Evolutionary conservation across 768 basidiomycete genomes (phyloP), one percentile per base, ranked within the genome.

Genomic region (Xanthoconium stramineum): DNA sequence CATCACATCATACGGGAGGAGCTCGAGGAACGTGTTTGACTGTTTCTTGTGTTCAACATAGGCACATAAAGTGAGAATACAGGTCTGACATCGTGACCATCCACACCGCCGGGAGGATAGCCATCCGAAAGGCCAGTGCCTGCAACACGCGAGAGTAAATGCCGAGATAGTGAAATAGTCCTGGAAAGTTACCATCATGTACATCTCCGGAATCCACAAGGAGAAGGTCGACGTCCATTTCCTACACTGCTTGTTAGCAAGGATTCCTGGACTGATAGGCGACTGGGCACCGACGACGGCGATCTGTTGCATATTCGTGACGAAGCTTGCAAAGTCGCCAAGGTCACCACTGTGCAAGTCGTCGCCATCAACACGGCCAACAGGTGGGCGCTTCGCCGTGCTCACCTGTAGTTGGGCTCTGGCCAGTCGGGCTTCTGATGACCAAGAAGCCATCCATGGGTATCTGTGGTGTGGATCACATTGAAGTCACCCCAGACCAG

Each of bases 401-500:
- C 77, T 51, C 53, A 80, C 79, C 80, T 82, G 69, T 88, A 91
- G 67, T 88, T 85, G 0, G 89, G 88, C 62, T 93, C 90, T 0
- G 89, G 89, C 65, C 80, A 83, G 4, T 78, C 79, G 3, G 74
- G 17, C 64, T 91, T 87, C 63, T 91, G 89, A 73, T 96, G 93
- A 2, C 93, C 93, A 37, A 93, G 77, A 5, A 95, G 75, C 87
- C 87, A 88, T 29, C 87, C 83, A 73, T 89, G 86, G 38, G 82
- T 89, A 69, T 94, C 92, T 0, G 94, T 94, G 3, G 91, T 94
- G 63, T 87, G 84, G 45, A 94, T 79, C 63, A 94, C 81, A 66
- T 95, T 95, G 66, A 95, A 78, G 64, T 94, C 91, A n/a, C 87
- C 84, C 94, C 93, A 94, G 50, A 83, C 81, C 14, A 96, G 78